Percentiles rank a stretch among this genome's conserved stretches.
Conservation (phyloP, 192 early-diverging fungal genomes). For the Gaertneriomyces sp. region DNA sequence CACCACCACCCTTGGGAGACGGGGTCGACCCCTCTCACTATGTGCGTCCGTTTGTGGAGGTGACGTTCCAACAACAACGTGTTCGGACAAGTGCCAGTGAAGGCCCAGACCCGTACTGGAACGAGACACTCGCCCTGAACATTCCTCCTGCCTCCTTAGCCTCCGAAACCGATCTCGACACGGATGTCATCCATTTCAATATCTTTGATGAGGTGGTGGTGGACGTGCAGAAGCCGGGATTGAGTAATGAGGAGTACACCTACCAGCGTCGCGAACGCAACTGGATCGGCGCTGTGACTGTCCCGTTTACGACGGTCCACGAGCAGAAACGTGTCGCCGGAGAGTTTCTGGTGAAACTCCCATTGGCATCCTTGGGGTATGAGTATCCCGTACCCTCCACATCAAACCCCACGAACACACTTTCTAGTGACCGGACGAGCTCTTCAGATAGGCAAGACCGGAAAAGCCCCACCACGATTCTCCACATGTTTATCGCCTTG, state of each 20-base stretch:
- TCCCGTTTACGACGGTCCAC: slow-evolving; percentile 52
- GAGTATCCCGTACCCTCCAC: slow-evolving; percentile 20
- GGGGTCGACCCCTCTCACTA: slow-evolving; percentile 3
- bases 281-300: slow-evolving; percentile 48
- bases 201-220: slow-evolving; percentile 54
- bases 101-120: slow-evolving; percentile 55
- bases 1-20: too few relatives aligned
- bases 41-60: slow-evolving; percentile 51
- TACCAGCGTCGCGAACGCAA: slow-evolving; percentile 49
- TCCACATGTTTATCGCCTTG: slow-evolving; percentile 49
- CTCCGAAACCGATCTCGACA: slow-evolving; percentile 39
- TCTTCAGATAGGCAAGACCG: too few relatives aligned
- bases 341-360: slow-evolving; percentile 40
- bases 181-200: slow-evolving; percentile 51
- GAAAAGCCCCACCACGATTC: not conserved
- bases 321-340: slow-evolving; percentile 54
- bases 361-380: slow-evolving; percentile 42
- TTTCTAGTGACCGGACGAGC: not conserved
- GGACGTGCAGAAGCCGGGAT: slow-evolving; percentile 39
- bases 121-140: slow-evolving; percentile 47
- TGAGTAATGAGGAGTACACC: slow-evolving; percentile 16
- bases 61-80: slow-evolving; percentile 42
- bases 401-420: not conserved
- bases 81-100: slow-evolving; percentile 37
- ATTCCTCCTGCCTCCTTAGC: slow-evolving; percentile 34